phyloP scores from a whole-genome alignment of 108 stramenopile species.

The Cyclotella cryptica region DNA sequence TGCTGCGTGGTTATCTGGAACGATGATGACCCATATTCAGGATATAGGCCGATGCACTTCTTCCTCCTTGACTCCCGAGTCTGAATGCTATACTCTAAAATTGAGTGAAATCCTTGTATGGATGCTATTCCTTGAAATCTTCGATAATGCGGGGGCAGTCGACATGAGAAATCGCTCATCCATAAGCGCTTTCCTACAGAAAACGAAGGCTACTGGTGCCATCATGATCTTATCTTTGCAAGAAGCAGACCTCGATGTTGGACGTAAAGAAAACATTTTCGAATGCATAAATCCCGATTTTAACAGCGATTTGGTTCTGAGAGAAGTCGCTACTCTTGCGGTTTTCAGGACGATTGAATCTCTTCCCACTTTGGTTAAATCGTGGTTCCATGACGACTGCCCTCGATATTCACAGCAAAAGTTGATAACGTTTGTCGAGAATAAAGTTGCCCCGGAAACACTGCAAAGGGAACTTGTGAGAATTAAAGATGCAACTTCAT shows the following conservation, averaged over 20 bases:
- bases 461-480: conserved; percentile 67
- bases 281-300: conserved; percentile 34
- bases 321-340: conserved; percentile 62
- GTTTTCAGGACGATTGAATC: conserved; percentile 79
- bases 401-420: conserved; percentile 60
- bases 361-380: conserved; percentile 76
- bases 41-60: conserved; percentile 40
- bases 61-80: conserved; percentile 14
- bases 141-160: conserved; percentile 60
- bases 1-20: conserved; percentile 66
- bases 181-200: conserved; percentile 66
- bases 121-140: conserved; percentile 60
- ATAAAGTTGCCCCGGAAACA: conserved; percentile 74
- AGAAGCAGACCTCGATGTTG: conserved; percentile 56
- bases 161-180: conserved; percentile 70
- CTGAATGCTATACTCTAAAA: conserved; percentile 38
- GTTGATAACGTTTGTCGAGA: conserved; percentile 74
- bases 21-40: conserved; percentile 63
- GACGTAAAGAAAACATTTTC: conserved; percentile 44
- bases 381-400: conserved; percentile 85
- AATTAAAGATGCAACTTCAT: conserved; percentile 64
- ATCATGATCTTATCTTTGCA: conserved; percentile 63
- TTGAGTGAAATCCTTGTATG: conserved; percentile 68
- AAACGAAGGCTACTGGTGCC: conserved; percentile 41
- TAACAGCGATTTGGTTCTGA: conserved; percentile 33